Base-by-base conservation (phyloP, 768 basidiomycete species). In the Russula griseocarnosa region DNA sequence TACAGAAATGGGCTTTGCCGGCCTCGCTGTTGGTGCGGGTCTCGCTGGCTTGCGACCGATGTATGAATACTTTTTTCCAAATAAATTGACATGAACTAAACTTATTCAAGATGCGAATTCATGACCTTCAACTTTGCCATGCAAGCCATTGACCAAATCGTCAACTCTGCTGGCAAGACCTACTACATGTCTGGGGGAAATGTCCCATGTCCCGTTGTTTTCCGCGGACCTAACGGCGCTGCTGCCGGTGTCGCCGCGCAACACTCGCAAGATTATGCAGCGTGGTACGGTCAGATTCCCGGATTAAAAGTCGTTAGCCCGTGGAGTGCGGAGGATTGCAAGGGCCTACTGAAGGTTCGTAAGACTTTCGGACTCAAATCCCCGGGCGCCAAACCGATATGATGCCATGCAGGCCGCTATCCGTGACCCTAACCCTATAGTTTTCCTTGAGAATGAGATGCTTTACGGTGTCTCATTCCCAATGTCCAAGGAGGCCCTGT, bases 101-200 rank as follows among this genome's bases (percentile, higher is more conserved):
- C 47, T 44, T 36, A 54, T 13, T 20, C 18, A 46, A 94, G 92
- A 72, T 98, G 95, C 83, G 96, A 98, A 81, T 99, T 98, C 81
- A 98, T 98, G 96, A 98, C 96, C 18, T 98, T 96, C 83, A 98
- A 99, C 83, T 98, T 99, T 74, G 96, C 96, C 69, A 99, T 98
- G 96, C 94, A 95, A 78, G 95, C 97, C 63, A 98, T 99, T 75
- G 97, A 99, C 79, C 97, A 99, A 73, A 99, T 99, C 67, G 94
- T 99, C 77, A 99, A 99, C 83, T 98, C 97, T n/a, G 97, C 90
- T 61, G 97, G 93, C 65, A 99, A 98, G 82, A 99, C 97, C 5
- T 95, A 98, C 78, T 99, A 99, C 84, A 99, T 99, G 97, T 98
- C 97, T 44, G 97, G 97, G 63, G 97, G 97, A 68, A 98, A 94